Evolutionary conservation across 805 yeast genomes (phyloP), one percentile per base, ranked within the genome.

Genomic region (Yamadazyma tumulicola): DNA sequence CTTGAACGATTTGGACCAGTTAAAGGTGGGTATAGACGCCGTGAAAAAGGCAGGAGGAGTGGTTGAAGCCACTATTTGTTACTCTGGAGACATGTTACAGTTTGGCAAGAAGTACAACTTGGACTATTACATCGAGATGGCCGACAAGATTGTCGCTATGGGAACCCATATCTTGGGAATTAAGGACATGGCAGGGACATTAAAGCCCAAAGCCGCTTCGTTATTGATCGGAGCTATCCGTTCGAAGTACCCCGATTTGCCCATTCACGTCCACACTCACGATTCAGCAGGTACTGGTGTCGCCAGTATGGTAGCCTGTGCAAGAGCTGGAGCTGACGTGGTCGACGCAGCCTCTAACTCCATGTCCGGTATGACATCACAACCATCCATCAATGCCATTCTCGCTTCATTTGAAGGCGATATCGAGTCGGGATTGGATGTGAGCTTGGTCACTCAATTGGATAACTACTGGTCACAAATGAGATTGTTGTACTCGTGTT

Each of bases 271-370:
- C 29, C 99, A 93, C 68, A 89, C 97, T 22, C 99, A 93, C 67
- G 99, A 93, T 67, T 89, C 97, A 45, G 98, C 99, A 23, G 99
- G 98, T 70, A 93, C 98, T 37, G 99, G 95, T 66, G 96, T 93
- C 47, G 91, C 97, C 29, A 83, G 96, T 21, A 89, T 91, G 93
- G 82, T 82, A 52, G 96, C 93, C 4, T 82, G 89, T 61, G 97
- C 97, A 13, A 61, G 72, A 49, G 95, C 97, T 24, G 99, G 99
- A 54, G 98, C 97, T 25, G 98, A 93, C 70, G 94, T 85, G 39
- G 97, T 93, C 49, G 99, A 93, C 61, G 94, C 88, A 53, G 97
- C 97, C 6, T 78, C 94, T 39, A 93, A 93, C 74, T 87, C 97
- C 19, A 82, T 93, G 87, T 89, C 97, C 41, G 98, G 98, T 55